phyloP scores from a whole-genome alignment of 129 eudicot genomes.

The Mikania micrantha region DNA sequence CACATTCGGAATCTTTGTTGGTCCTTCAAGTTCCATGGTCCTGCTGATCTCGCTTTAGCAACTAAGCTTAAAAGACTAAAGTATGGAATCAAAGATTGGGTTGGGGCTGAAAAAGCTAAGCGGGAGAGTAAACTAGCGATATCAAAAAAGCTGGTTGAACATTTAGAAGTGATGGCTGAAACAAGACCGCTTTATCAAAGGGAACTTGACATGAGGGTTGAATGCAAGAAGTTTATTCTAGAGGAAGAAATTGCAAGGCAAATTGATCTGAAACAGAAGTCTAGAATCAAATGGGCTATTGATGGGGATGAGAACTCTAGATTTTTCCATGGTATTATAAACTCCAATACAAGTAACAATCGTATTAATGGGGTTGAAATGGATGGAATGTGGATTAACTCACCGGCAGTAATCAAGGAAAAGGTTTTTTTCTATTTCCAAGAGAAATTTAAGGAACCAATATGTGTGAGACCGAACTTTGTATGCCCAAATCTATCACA shows the following conservation, averaged over 20 bases:
- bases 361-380: background rate
- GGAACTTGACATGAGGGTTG: background rate
- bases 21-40: background rate
- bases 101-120: background rate
- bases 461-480: background rate
- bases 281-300: background rate
- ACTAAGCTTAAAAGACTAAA: background rate
- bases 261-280: background rate
- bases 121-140: too few relatives aligned
- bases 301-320: background rate
- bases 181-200: background rate
- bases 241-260: too few relatives aligned
- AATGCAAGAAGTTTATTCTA: too few relatives aligned
- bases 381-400: background rate
- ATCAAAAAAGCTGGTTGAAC: background rate
- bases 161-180: background rate
- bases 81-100: background rate
- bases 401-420: background rate
- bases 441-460: background rate
- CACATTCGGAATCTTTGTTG: background rate
- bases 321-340: background rate
- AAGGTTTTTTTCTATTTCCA: background rate
- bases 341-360: background rate
- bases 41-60: background rate
- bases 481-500: background rate